phyloP scores from a whole-genome alignment of 345 rosid species.

The Leavenworthia alabamica region DNA sequence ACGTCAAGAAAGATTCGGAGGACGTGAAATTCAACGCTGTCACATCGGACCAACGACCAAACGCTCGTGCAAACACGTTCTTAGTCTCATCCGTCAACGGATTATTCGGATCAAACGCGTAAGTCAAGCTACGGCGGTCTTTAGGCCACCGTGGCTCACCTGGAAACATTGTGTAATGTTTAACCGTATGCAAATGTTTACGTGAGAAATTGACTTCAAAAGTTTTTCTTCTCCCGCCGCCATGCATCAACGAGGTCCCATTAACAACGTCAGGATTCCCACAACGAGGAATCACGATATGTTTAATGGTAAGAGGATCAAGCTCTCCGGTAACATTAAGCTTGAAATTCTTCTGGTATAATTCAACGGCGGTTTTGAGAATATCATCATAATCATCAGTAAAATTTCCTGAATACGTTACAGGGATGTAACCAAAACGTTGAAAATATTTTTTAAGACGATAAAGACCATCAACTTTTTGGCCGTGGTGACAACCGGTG shows the following conservation, averaged over 20 bases:
- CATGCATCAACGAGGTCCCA: conserved; percentile 71
- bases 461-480: conserved; percentile 25
- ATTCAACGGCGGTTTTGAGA: conserved; percentile 51
- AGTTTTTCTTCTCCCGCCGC: conserved; percentile 35
- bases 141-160: conserved; percentile 70
- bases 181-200: conserved; percentile 42
- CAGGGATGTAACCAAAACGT: conserved; percentile 33
- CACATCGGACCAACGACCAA: conserved; percentile 61
- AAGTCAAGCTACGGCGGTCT: conserved; percentile 43
- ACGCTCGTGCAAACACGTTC: conserved; percentile 64
- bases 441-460: conserved; percentile 31
- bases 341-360: conserved; percentile 71
- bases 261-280: conserved; percentile 87
- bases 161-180: conserved; percentile 62
- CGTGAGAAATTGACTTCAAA: conserved; percentile 31
- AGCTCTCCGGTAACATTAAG: conserved; percentile 68
- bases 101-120: conserved; percentile 51
- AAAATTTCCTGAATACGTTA: conserved; percentile 35
- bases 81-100: conserved; percentile 40
- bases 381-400: conserved; percentile 63
- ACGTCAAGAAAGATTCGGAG: conserved; percentile 19
- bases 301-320: conserved; percentile 50
- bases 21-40: conserved; percentile 58
- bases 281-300: conserved; percentile 66
- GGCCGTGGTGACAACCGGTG: conserved; percentile 34